These are phyloP conservation scores for Penicillium verrucosum DNA, from an alignment of 2,329 filamentous ascomycete species.

Conservation along the genomic window DNA sequence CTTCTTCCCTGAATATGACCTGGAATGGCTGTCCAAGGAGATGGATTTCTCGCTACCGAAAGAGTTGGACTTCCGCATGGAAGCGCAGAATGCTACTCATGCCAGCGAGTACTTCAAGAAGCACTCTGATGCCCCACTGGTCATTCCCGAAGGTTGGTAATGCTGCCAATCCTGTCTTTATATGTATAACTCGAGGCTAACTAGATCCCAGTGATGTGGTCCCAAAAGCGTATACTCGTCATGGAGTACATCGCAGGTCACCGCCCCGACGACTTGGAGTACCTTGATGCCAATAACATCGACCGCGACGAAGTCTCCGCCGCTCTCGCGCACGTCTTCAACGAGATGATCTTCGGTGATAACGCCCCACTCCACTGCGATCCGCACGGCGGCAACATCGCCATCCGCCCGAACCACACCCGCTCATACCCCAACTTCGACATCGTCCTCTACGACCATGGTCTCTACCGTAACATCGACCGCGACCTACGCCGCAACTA, in stretches of 20 bases:
- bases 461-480: constrained; percentile 90
- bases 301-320: constrained; percentile 94
- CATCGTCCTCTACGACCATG: constrained; percentile 93
- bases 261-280: constrained; percentile 83
- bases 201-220: constrained; percentile 68
- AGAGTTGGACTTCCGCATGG: constrained; percentile 83
- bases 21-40: constrained; percentile 91
- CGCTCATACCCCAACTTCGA: constrained; percentile 77
- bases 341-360: constrained; percentile 97
- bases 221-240: constrained; percentile 81
- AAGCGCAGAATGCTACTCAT: constrained; percentile 77
- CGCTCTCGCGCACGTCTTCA: constrained; percentile 86
- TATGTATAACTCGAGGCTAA: constrained; percentile 13
- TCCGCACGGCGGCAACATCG: constrained; percentile 93
- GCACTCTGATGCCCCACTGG: constrained; percentile 70
- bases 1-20: constrained; percentile 96
- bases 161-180: background rate
- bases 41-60: constrained; percentile 88
- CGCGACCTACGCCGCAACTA: constrained; percentile 75
- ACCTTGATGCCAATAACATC: constrained; percentile 79
- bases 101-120: constrained; percentile 77
- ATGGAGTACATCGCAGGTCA: constrained; percentile 91
- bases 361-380: constrained; percentile 91
- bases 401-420: constrained; percentile 72
- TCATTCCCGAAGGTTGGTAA: constrained; percentile 67